Evolutionary conservation across 1,284 basidiomycete genomes (phyloP), one percentile per base, ranked within the genome.

Genomic region (Nidula niveotomentosa): DNA sequence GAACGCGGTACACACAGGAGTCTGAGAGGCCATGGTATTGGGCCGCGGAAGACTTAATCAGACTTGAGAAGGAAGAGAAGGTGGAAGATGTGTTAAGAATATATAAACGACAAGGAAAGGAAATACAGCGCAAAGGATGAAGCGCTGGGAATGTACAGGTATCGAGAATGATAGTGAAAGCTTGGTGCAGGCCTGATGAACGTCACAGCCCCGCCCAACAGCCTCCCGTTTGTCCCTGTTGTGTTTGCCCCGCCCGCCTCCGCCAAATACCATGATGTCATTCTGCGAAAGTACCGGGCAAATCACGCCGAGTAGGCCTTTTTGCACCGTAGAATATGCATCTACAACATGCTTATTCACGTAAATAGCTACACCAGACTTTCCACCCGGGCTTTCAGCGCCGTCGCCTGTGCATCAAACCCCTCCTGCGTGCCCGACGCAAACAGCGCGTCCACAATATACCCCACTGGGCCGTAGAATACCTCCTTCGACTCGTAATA

Each of bases 1-100:
- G 6, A 39, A 50, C 13, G 39, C 23, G 51, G 36, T n/a, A 76
- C 80, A 60, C 65, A 82, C 80, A 41, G 79, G 74, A 62, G 74
- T 75, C 65, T 79, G 77, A 45, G 77, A 76, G 55, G 78, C 70
- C 79, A 81, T 81, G 53, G 49, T 23, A 23, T 23, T 23, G 23
- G 23, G 5, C 23, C 23, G 23, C 23, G 5, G 23, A 23, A 23
- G 23, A 23, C 23, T 23, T 23, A 43, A 48, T 33, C 39, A 36
- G 44, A 48, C 36, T 53, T 54, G 46, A 53, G 53, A 56, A 51
- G 54, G 53, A 58, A 54, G 57, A 55, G 44, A 36, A 58, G 55
- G 55, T 41, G 56, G 39, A 48, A 54, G 55, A 49, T 48, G 51
- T 56, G 55, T 53, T 49, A 57, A 53, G 61, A 56, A 51, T 60